phyloP scores from a whole-genome alignment of 148 eudicot genomes.

The Tetragonia tetragonoides region DNA sequence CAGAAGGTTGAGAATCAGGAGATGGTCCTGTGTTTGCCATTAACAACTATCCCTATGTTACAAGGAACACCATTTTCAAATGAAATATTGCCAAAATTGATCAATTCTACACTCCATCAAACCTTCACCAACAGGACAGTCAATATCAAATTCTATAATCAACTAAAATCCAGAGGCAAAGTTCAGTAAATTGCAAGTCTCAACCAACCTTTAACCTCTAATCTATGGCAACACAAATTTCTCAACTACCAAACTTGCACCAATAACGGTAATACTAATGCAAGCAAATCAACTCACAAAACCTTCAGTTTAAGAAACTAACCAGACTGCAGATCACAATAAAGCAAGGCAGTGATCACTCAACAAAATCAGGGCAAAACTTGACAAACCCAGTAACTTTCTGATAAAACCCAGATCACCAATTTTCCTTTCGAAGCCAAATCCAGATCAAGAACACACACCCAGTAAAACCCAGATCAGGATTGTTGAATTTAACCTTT shows the following conservation, averaged over 20 bases:
- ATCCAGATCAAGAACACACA: constrained; percentile 18
- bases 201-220: constrained; percentile 19
- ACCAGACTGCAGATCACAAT: constrained; percentile 19
- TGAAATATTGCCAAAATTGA: background rate
- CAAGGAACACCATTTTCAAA: constrained; percentile 8
- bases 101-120: constrained; percentile 19
- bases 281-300: constrained; percentile 4
- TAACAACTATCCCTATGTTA: constrained; percentile 18
- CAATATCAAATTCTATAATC: background rate
- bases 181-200: constrained; percentile 14
- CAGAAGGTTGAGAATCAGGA: constrained; percentile 40
- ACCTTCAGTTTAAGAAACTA: background rate
- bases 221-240: constrained; percentile 9
- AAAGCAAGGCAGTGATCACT: background rate
- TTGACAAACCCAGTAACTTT: constrained; percentile 21
- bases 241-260: constrained; percentile 31
- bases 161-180: constrained; percentile 8
- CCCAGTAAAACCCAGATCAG: constrained; percentile 18
- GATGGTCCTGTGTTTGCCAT: constrained; percentile 44
- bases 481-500: background rate
- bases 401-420: constrained; percentile 29
- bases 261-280: background rate
- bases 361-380: background rate
- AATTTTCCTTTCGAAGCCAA: background rate
- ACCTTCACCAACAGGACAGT: constrained; percentile 14